Base-by-base conservation (phyloP, 805 yeast species). In the Candida pini region DNA sequence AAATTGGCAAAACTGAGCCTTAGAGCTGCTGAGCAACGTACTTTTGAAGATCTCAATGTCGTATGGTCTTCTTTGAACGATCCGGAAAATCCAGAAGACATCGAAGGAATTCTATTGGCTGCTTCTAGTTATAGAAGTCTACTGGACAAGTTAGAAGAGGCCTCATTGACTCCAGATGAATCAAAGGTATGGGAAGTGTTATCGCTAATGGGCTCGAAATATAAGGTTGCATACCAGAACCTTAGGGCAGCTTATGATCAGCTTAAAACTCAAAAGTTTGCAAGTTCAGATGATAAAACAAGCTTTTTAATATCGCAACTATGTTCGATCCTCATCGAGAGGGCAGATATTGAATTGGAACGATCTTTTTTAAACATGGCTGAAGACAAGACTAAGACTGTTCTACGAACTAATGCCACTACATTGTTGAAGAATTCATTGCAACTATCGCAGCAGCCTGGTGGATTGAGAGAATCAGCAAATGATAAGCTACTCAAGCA, bases 341-440 rank as follows among this genome's bases (percentile, higher is more conserved):
- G 79, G 31, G 66, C 75, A 2, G 80, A 74, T 45, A 60, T 73
- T 4, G 78, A 72, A 35, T 45, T 70, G 9, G 77, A 71, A 47
- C 55, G 78, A 36, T 55, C 68, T n/a, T 63, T 58, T 29, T 21
- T 69, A 4, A 32, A 48, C 0, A 40, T 35, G 18, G 59, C 56
- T 8, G 50, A 56, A 17, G 63, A 71, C 0, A 38, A 40, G 2
- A 56, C 57, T 12, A 58, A 39, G 14, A 42, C 38, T 3, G 46
- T 67, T 1, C 50, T 74, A 14, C 36, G 56, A 6, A 50, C 54
- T 9, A 74, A 74, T 37, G 51, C 64, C 29, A 63, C 56, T 27
- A 66, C 62, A 3, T 56, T 72, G 23, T 51, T 71, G 24, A 71
- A 68, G 38, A 72, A 63, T 41, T 71, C 75, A 17, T 51, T 69